Evolutionary conservation across 768 basidiomycete species (phyloP).

Genomic region (Lentinula boryana): DNA sequence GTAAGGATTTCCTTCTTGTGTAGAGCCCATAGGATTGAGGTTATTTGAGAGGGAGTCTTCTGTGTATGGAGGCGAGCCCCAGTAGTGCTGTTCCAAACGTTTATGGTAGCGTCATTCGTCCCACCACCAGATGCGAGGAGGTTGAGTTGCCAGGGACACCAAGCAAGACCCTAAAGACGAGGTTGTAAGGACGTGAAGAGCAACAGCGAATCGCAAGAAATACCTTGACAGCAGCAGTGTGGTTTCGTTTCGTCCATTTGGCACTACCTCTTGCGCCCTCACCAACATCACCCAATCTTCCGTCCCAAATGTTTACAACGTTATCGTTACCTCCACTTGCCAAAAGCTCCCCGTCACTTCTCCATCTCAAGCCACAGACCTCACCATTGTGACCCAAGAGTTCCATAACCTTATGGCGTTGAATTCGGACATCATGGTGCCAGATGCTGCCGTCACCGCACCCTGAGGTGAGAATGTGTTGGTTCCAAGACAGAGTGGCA

Average conservation of each 20-base stretch:
- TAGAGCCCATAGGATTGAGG: conserved; percentile 82
- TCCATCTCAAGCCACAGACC: conserved; percentile 90
- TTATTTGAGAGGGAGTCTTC: conserved; percentile 86
- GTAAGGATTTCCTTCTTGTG: conserved; percentile 86
- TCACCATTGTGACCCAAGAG: conserved; percentile 87
- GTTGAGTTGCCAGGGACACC: conserved; percentile 95
- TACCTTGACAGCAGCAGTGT: conserved; percentile 82
- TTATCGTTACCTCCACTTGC: conserved; percentile 98
- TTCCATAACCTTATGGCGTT: conserved; percentile 85
- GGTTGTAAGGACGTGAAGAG: not conserved
- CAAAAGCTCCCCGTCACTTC: conserved; percentile 80
- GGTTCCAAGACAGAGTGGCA: conserved; percentile 81
- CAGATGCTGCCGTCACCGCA: conserved; percentile 94
- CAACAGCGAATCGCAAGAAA: not conserved
- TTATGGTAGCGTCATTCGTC: conserved; percentile 86
- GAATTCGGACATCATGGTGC: conserved; percentile 91
- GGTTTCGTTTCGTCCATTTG: conserved; percentile 89
- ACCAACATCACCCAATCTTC: conserved; percentile 55
- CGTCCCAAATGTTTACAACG: conserved; percentile 97
- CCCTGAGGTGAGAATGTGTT: conserved; percentile 80
- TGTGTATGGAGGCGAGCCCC: conserved; percentile 87
- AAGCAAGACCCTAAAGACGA: conserved; percentile 74
- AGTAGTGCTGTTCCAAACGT: conserved; percentile 89
- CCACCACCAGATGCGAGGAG: conserved; percentile 93
- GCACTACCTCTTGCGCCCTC: conserved; percentile 52